These are phyloP conservation scores for Nymphaea thermarum DNA, from an alignment of 164 flowering plant species.

Conservation along the genomic window DNA sequence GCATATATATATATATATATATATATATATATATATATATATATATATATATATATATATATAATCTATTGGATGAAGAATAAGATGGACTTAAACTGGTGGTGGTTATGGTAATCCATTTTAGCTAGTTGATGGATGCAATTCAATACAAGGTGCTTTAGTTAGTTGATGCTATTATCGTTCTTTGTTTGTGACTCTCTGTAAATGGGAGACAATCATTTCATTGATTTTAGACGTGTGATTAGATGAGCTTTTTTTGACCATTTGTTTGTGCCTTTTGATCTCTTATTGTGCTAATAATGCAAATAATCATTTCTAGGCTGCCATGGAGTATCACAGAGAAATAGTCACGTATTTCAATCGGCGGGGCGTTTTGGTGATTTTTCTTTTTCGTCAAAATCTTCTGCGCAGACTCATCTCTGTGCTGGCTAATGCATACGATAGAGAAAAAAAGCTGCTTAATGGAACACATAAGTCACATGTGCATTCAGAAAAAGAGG, in stretches of 20 bases:
- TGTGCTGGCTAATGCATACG: constrained; percentile 63
- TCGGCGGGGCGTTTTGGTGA: constrained; percentile 45
- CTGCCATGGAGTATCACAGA: constrained; percentile 51
- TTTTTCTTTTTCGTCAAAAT: constrained; percentile 71
- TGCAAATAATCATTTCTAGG: constrained; percentile 13
- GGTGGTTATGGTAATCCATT: too few species aligned
- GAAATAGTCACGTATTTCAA: constrained; percentile 65
- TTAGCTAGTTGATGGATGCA: too few species aligned
- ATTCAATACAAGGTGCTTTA: not conserved
- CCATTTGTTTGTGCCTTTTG: not conserved
- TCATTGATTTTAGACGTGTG: too few species aligned
- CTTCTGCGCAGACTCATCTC: constrained; percentile 64
- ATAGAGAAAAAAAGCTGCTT: constrained; percentile 49
- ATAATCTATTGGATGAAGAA: too few species aligned
- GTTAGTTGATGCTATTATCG: not conserved
- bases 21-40: too few species aligned
- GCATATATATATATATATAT: too few species aligned
- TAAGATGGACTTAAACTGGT: too few species aligned
- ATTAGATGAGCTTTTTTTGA: not conserved
- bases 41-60: too few species aligned
- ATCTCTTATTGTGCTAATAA: not conserved
- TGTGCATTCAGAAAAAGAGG: constrained; percentile 74
- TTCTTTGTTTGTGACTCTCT: not conserved
- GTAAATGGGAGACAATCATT: too few species aligned
- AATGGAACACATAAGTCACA: constrained; percentile 89